phyloP scores from a whole-genome alignment of 179 eudicot species.

The Kewa caespitosa region DNA sequence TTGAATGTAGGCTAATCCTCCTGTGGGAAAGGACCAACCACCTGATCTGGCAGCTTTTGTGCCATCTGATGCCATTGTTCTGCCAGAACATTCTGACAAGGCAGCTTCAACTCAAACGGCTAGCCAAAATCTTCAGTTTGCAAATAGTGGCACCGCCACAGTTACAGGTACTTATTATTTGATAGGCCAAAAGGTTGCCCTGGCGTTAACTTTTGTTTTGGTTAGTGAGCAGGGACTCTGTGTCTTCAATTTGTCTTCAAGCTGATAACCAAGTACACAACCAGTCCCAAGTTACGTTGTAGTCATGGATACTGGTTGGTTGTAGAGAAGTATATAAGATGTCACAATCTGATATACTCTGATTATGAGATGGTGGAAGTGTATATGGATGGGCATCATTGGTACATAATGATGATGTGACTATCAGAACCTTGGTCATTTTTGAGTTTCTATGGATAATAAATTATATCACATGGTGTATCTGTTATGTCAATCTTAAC shows the following conservation, averaged over 20 bases:
- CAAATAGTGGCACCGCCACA: conserved; percentile 31
- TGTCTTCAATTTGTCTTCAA: background rate
- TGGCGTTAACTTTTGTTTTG: background rate
- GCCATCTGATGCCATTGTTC: conserved; percentile 60
- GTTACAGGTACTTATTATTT: conserved; percentile 42
- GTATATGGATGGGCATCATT: too few species aligned
- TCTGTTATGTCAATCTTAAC: too few species aligned
- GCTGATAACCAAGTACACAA: background rate
- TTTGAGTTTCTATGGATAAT: background rate
- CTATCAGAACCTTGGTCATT: background rate
- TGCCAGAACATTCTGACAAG: conserved; percentile 42
- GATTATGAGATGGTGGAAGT: too few species aligned
- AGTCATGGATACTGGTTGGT: too few species aligned
- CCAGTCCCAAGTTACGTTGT: too few species aligned
- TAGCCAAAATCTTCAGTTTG: conserved; percentile 27
- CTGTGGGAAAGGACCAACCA: conserved; percentile 95
- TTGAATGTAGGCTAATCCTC: conserved; percentile 69
- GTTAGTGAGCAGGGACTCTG: background rate
- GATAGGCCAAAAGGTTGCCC: too few species aligned
- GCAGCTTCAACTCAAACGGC: conserved; percentile 37
- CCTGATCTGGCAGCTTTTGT: conserved; percentile 89
- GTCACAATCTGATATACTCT: too few species aligned
- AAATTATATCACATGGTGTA: too few species aligned
- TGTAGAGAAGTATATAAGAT: too few species aligned
- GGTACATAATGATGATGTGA: too few species aligned